phyloP scores from a whole-genome alignment of 1,284 basidiomycete genomes.

The Irpex lacteus region DNA sequence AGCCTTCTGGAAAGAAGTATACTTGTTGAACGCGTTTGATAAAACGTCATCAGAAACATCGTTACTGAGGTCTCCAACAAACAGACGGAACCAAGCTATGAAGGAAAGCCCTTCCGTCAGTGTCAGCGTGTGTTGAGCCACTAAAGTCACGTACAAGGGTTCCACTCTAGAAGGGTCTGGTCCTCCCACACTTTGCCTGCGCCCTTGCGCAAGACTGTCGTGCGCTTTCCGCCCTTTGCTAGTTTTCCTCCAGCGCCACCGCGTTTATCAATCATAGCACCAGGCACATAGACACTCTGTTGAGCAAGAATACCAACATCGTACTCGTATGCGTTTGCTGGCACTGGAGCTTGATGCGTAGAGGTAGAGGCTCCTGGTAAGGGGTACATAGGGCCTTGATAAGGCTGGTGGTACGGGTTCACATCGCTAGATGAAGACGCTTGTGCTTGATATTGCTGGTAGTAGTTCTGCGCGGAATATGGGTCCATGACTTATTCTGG shows the following conservation, averaged over 20 bases:
- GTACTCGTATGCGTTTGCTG: slow-evolving; percentile 87
- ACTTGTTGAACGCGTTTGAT: slow-evolving; percentile 90
- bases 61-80: slow-evolving; percentile 97
- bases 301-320: slow-evolving; percentile 85
- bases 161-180: slow-evolving; percentile 96
- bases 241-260: slow-evolving; percentile 82
- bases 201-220: slow-evolving; percentile 93
- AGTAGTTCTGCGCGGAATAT: slow-evolving; percentile 37
- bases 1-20: slow-evolving; percentile 90
- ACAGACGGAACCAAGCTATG: slow-evolving; percentile 94
- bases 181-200: slow-evolving; percentile 98
- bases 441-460: slow-evolving; percentile 46
- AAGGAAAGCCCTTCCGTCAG: background rate
- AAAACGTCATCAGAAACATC: slow-evolving; percentile 96
- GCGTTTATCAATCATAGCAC: slow-evolving; percentile 82
- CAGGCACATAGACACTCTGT: slow-evolving; percentile 85
- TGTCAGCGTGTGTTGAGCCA: slow-evolving; percentile 1
- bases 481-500: background rate
- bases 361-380: slow-evolving; percentile 57
- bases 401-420: slow-evolving; percentile 77
- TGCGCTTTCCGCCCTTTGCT: slow-evolving; percentile 88
- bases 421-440: slow-evolving; percentile 52
- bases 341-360: slow-evolving; percentile 74
- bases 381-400: slow-evolving; percentile 71
- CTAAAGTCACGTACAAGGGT: slow-evolving; percentile 69